phyloP scores from a whole-genome alignment of 169 alveolate genomes.

The Ichthyophthirius multifiliis region DNA sequence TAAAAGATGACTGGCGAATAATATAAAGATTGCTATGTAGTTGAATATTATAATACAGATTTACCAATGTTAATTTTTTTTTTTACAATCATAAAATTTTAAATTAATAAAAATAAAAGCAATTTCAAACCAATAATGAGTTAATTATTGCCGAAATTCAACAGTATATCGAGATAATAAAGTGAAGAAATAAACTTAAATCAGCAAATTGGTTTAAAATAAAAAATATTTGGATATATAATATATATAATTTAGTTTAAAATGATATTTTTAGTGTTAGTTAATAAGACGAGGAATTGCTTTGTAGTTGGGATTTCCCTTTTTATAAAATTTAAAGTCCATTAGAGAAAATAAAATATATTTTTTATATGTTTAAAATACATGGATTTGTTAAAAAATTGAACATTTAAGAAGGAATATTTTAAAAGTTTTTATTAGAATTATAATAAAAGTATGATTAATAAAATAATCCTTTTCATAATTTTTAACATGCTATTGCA shows the following conservation, averaged over 20 bases:
- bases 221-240: no score
- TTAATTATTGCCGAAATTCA: neutral
- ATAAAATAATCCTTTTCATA: constrained; percentile 36
- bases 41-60: neutral
- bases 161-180: neutral
- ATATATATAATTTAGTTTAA: neutral
- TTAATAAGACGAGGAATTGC: constrained; percentile 1
- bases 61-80: neutral
- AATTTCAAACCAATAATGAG: neutral
- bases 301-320: constrained; percentile 20
- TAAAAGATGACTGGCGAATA: neutral
- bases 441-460: constrained; percentile 20
- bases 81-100: neutral
- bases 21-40: neutral
- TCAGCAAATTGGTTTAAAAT: no score
- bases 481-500: constrained; percentile 38
- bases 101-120: neutral
- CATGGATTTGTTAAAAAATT: constrained; percentile 9
- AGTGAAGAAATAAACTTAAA: no score
- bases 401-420: constrained; percentile 15
- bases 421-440: constrained; percentile 19
- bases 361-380: constrained; percentile 23
- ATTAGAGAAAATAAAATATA: constrained; percentile 8
- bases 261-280: constrained; percentile 9
- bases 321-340: neutral